Conservation (phyloP, 139 green algal species). For the Coccomyxa sp. region DNA sequence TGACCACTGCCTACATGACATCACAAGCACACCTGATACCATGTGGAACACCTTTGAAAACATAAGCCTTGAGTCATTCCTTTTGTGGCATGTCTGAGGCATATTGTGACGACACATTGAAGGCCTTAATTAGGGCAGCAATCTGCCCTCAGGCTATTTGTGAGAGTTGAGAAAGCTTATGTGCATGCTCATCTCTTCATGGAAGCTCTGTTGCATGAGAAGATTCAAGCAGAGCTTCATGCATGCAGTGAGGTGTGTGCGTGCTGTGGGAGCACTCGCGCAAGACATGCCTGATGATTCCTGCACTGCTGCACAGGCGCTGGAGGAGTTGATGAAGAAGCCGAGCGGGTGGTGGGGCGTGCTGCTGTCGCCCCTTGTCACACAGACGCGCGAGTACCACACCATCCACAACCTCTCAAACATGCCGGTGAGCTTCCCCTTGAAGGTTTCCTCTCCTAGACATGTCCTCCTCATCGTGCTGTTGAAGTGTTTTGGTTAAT, state of each 20-base stretch:
- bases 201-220: neutral
- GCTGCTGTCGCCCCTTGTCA: slow-evolving; percentile 13
- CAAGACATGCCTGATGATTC: too few relatives aligned
- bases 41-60: neutral
- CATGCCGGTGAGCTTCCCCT: slow-evolving; percentile 14
- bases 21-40: neutral
- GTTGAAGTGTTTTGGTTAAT: too few relatives aligned
- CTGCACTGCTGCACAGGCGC: slow-evolving; percentile 6
- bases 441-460: neutral
- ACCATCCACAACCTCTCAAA: slow-evolving; percentile 34
- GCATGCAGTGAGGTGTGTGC: too few relatives aligned
- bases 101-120: neutral
- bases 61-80: neutral
- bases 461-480: neutral
- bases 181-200: neutral
- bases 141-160: neutral
- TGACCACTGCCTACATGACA: neutral
- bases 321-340: slow-evolving; percentile 4
- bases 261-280: too few relatives aligned
- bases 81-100: neutral
- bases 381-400: slow-evolving; percentile 49
- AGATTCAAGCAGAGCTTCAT: neutral
- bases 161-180: neutral
- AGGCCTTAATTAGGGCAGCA: neutral
- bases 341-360: slow-evolving; percentile 13